Conservation (phyloP, 2,329 filamentous ascomycete genomes). For the Cladophialophora chaetospira region DNA sequence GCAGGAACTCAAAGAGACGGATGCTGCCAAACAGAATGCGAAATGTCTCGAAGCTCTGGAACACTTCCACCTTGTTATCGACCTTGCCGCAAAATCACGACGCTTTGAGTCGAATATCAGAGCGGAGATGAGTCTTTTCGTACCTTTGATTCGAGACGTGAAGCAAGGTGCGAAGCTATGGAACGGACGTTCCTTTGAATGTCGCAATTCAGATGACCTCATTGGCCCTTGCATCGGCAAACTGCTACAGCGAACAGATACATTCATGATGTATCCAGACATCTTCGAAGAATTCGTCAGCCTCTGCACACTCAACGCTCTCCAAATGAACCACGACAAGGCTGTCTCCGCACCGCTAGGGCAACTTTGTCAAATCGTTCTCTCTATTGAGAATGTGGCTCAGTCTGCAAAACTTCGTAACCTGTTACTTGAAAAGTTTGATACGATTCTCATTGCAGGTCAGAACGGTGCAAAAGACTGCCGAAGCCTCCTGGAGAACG, state of each 20-base stretch:
- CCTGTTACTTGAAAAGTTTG: constrained; percentile 7
- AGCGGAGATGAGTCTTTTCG: constrained; percentile 14
- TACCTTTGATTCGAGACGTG: too few species aligned
- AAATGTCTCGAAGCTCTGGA: constrained; percentile 24
- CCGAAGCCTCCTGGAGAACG: constrained; percentile 4
- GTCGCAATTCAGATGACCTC: constrained; percentile 6
- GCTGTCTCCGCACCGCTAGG: too few species aligned
- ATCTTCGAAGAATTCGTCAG: neutral
- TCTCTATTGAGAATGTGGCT: constrained; percentile 12
- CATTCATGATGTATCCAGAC: constrained; percentile 14
- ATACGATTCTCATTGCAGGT: neutral
- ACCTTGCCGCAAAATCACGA: constrained; percentile 1
- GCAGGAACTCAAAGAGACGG: neutral
- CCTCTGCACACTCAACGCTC: too few species aligned
- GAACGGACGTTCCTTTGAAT: constrained; percentile 16
- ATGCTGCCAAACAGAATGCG: neutral
- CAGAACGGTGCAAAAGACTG: neutral
- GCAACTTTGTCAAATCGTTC: too few species aligned
- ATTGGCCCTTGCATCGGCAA: constrained; percentile 21
- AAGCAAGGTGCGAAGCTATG: constrained; percentile 11
- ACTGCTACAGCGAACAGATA: constrained; percentile 13
- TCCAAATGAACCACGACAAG: too few species aligned
- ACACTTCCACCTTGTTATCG: constrained; percentile 19
- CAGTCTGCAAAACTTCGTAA: constrained; percentile 12
- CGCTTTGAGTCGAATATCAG: constrained; percentile 5